Evolutionary conservation across 768 basidiomycete species (phyloP), one percentile per base, ranked within the genome.

Genomic region (Russula griseocarnosa): DNA sequence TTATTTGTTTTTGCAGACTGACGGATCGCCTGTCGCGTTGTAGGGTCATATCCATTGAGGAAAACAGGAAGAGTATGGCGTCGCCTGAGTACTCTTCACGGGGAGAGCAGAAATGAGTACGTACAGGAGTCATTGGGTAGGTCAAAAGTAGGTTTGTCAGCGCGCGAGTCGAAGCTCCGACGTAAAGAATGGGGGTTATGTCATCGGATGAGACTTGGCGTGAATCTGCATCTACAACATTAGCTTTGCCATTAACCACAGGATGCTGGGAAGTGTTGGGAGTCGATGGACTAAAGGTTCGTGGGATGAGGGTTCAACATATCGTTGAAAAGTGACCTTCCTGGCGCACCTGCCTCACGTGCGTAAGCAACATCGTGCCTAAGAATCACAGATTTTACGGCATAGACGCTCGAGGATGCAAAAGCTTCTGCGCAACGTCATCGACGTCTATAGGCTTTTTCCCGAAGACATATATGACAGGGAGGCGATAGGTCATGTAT

Each of bases 391-490:
- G 75, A 72, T n/a, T 73, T 67, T 16, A 69, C n/a, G n/a, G n/a
- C 28, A 40, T 67, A 61, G 34, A 61, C 32, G 44, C 30, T 4
- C 5, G 34, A 32, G 30, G 64, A 51, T 11, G 73, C 67, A 75
- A 56, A 16, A 90, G 67, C 50, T 76, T 73, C 14, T 73, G 67
- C 11, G 79, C 76, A 65, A 86, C 88, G 61, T 78, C 71, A 4
- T 77, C 73, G 0, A 83, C 72, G 65, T 92, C 84, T 38, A 97
- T 74, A 0, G 75, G 66, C 62, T 86, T 85, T 69, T 87, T 86
- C 0, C 93, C 93, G 71, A 98, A 94, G 40, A 98, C 85, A 73
- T 96, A 98, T 36, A 94, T 82, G 3, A 94, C 90, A 0, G 95
- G 94, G 0, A 98, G 74, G 18, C 94, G 84, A 26, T 90, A 91